Conservation (phyloP, 768 basidiomycete species). For the Boletus speciosus region DNA sequence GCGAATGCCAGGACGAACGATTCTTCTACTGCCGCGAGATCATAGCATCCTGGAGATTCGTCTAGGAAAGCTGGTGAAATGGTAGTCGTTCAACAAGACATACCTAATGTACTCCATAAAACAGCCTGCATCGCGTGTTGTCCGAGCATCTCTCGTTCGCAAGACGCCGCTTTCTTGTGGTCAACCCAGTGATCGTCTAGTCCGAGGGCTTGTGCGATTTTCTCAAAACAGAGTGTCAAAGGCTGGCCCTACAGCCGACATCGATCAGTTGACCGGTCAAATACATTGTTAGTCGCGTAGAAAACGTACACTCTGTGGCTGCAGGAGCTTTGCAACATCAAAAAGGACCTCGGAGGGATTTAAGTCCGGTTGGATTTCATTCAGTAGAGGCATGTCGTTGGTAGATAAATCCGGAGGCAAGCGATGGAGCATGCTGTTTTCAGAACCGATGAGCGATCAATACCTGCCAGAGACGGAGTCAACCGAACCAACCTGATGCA, state of each 20-base stretch:
- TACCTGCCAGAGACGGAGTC: neutral
- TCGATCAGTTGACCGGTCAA: constrained; percentile 9
- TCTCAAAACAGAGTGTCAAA: constrained; percentile 62
- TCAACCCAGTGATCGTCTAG: constrained; percentile 74
- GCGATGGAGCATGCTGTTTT: constrained; percentile 63
- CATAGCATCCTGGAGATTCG: constrained; percentile 53
- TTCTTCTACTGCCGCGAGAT: constrained; percentile 64
- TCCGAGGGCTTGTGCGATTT: constrained; percentile 61
- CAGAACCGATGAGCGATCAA: constrained; percentile 11
- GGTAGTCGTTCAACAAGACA: constrained; percentile 3
- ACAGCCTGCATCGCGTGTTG: constrained; percentile 72
- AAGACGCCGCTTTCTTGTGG: constrained; percentile 44
- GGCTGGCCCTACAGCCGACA: constrained; percentile 57
- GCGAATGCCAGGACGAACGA: constrained; percentile 67
- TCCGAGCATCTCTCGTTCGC: constrained; percentile 63
- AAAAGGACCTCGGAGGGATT: constrained; percentile 74
- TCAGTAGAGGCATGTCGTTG: constrained; percentile 50
- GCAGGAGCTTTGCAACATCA: constrained; percentile 74
- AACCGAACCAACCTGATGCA: constrained; percentile 60
- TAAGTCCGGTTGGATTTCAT: constrained; percentile 72
- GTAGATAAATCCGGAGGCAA: constrained; percentile 44
- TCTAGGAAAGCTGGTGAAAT: constrained; percentile 8
- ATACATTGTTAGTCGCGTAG: neutral
- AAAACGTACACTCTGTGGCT: constrained; percentile 53
- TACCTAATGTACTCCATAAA: constrained; percentile 70